phyloP scores from a whole-genome alignment of 2,329 filamentous ascomycete species.

The Sclerotinia borealis region DNA sequence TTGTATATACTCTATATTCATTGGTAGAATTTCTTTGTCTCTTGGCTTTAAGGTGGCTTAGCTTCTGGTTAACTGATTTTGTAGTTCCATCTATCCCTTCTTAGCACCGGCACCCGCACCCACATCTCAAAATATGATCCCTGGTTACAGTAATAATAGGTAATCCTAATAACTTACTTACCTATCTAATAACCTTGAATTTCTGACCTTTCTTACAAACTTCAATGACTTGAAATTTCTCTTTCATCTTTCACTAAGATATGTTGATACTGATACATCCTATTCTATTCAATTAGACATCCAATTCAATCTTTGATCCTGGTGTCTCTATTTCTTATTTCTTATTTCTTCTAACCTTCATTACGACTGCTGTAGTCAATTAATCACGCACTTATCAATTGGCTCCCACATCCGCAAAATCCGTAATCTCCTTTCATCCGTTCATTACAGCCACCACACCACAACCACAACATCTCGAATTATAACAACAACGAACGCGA shows the following conservation, averaged over 20 bases:
- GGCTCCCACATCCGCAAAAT: constrained; percentile 3
- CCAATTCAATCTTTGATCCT: background rate
- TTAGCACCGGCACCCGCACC: no score
- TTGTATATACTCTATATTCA: background rate
- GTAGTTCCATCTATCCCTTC: no score
- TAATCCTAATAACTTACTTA: no score
- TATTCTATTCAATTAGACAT: constrained; percentile 17
- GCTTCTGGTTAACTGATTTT: background rate
- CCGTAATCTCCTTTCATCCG: constrained; percentile 3
- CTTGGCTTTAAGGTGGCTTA: background rate
- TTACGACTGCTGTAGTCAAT: background rate
- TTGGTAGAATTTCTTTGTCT: background rate
- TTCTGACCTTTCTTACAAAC: background rate
- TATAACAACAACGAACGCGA: constrained; percentile 17
- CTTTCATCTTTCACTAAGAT: background rate
- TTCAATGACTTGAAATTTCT: background rate
- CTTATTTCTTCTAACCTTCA: background rate
- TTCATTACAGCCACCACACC: background rate
- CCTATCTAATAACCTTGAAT: background rate
- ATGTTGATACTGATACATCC: constrained; percentile 20
- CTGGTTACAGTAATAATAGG: background rate
- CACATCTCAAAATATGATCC: no score
- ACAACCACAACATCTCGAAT: background rate
- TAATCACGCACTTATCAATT: constrained; percentile 2
- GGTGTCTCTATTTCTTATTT: background rate